Percentiles rank a stretch among this genome's conserved stretches.
phyloP scores from a whole-genome alignment of 2,329 filamentous ascomycete species.

The Aspergillus pseudotamarii region DNA sequence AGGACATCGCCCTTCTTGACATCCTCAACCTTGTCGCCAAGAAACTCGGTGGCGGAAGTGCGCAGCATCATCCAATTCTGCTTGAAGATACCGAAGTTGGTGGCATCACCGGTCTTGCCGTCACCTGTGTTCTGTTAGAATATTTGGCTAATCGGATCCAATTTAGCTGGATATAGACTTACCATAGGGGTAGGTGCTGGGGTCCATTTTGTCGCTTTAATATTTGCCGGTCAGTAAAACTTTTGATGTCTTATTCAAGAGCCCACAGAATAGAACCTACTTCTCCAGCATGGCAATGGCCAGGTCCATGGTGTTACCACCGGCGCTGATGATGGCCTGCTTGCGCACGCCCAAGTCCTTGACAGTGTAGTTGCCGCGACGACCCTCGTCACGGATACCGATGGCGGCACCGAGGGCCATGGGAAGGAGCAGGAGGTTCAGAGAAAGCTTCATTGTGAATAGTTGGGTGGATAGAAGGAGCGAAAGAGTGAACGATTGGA shows the following conservation, averaged over 20 bases:
- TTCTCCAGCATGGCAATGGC: conserved; percentile 27
- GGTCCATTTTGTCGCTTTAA: conserved; percentile 14
- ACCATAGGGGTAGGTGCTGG: conserved; percentile 23
- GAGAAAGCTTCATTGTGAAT: conserved; percentile 1
- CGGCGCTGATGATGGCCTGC: conserved; percentile 17
- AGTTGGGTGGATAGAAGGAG: not conserved
- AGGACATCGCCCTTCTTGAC: conserved; percentile 31
- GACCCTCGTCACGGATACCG: conserved; percentile 9
- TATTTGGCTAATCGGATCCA: not conserved
- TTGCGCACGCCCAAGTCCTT: conserved; percentile 20
- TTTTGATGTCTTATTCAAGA: too few relatives aligned
- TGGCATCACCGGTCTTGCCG: conserved; percentile 28
- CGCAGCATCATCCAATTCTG: conserved; percentile 36
- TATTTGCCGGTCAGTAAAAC: not conserved
- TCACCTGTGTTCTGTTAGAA: conserved; percentile 18
- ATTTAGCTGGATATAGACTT: not conserved
- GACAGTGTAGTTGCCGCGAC: conserved; percentile 16
- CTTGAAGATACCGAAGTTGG: conserved; percentile 37
- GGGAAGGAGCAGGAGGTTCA: conserved; percentile 14
- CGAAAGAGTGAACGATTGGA: not conserved
- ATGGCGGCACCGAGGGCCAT: conserved; percentile 6
- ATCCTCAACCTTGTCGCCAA: conserved; percentile 20
- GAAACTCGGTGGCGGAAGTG: conserved; percentile 28
- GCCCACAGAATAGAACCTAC: not conserved
- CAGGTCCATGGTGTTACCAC: conserved; percentile 22